Percentiles rank a stretch among this genome's conserved stretches.
phyloP scores from a whole-genome alignment of 2,329 filamentous ascomycete genomes.

The Incumbomyces lentus region DNA sequence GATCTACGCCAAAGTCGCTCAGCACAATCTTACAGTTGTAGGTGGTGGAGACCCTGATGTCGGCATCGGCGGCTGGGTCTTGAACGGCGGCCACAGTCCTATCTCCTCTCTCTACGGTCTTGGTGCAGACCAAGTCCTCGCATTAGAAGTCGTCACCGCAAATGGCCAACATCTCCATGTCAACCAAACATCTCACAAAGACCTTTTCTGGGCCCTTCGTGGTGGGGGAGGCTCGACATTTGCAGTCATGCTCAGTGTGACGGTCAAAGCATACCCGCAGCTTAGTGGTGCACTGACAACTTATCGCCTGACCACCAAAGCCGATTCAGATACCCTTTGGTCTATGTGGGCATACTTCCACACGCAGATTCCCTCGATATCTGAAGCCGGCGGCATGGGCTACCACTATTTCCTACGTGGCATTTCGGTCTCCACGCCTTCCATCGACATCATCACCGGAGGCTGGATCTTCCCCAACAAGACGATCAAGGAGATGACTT shows the following conservation, averaged over 20 bases:
- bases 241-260: slow-evolving; percentile 44
- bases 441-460: slow-evolving; percentile 9
- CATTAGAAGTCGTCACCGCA: slow-evolving; percentile 39
- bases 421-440: background rate
- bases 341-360: slow-evolving; percentile 38
- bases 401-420: slow-evolving; percentile 30
- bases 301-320: slow-evolving; percentile 29
- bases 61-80: slow-evolving; percentile 39
- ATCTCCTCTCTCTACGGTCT: slow-evolving; percentile 42
- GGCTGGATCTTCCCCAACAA: slow-evolving; percentile 15
- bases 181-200: slow-evolving; percentile 32
- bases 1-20: slow-evolving; percentile 41
- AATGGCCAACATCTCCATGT: slow-evolving; percentile 37
- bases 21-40: slow-evolving; percentile 39
- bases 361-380: slow-evolving; percentile 28
- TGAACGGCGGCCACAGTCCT: slow-evolving; percentile 46
- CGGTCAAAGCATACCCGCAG: slow-evolving; percentile 38
- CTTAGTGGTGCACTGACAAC: slow-evolving; percentile 31
- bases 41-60: slow-evolving; percentile 47
- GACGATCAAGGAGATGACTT: slow-evolving; percentile 7
- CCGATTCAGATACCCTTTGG: slow-evolving; percentile 37
- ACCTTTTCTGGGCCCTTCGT: slow-evolving; percentile 42
- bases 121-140: slow-evolving; percentile 41
- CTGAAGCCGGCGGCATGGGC: slow-evolving; percentile 33
- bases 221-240: slow-evolving; percentile 39